Percentiles rank a stretch among this genome's conserved stretches.
Conservation (phyloP, 768 basidiomycete genomes). For the Paxillus rubicundulus region DNA sequence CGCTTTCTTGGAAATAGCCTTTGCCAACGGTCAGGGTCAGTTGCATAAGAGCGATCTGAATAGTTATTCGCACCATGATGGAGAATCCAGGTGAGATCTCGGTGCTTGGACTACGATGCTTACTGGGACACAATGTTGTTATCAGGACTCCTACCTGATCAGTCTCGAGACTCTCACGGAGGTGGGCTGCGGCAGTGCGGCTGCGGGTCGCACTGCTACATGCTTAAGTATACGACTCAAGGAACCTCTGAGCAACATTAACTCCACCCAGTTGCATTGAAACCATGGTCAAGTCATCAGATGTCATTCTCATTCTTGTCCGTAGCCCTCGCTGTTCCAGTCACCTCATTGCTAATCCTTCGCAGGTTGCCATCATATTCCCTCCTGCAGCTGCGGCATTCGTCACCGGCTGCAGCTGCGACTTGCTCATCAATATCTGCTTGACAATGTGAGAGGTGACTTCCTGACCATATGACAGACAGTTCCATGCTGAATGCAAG, state of each 20-base stretch:
- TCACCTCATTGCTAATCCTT: background rate
- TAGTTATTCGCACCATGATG: slow-evolving; percentile 21
- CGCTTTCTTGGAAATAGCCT: slow-evolving; percentile 90
- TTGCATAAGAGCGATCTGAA: background rate
- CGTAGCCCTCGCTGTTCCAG: slow-evolving; percentile 20
- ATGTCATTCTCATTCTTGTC: slow-evolving; percentile 77
- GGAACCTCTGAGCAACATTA: too few species aligned
- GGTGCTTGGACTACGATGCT: background rate
- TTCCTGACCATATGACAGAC: background rate
- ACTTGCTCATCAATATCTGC: slow-evolving; percentile 80
- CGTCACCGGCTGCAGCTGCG: slow-evolving; percentile 80
- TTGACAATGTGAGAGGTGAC: slow-evolving; percentile 61
- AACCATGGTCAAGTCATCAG: slow-evolving; percentile 56
- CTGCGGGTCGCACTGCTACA: too few species aligned
- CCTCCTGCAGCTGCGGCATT: slow-evolving; percentile 79
- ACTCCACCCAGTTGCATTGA: background rate
- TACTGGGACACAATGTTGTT: too few species aligned
- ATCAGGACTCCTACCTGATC: background rate
- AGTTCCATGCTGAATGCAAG: slow-evolving; percentile 2
- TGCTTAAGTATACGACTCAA: too few species aligned
- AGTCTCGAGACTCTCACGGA: background rate
- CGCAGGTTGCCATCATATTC: slow-evolving; percentile 75
- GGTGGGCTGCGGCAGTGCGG: slow-evolving; percentile 17
- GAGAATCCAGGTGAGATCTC: slow-evolving; percentile 5
- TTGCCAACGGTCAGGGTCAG: slow-evolving; percentile 6